Evolutionary conservation across 208 protist species (phyloP).

Genomic region (Lotmaria passim): DNA sequence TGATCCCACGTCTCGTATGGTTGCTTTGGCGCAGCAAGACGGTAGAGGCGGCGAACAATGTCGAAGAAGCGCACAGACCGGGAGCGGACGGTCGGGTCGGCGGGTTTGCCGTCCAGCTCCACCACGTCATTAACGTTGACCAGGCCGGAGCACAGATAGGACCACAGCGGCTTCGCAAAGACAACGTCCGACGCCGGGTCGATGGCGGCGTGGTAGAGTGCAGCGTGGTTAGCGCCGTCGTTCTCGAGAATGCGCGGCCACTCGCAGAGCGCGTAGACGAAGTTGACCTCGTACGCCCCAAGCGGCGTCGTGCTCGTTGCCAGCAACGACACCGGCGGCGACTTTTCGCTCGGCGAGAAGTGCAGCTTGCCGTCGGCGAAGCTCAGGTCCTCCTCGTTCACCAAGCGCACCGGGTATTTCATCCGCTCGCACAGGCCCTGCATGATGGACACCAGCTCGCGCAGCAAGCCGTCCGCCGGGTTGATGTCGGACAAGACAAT

Average conservation of each 20-base stretch:
- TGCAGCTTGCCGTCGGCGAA: slow-evolving; percentile 50
- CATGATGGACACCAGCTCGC: slow-evolving; percentile 44
- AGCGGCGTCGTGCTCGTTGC: slow-evolving; percentile 13
- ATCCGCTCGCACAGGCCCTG: slow-evolving; percentile 45
- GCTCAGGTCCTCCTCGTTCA: slow-evolving; percentile 53
- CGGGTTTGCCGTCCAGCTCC: slow-evolving; percentile 4
- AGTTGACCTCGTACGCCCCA: slow-evolving; percentile 50
- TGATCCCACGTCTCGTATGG: slow-evolving; percentile 56
- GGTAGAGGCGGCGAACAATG: slow-evolving; percentile 57
- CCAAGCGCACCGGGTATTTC: slow-evolving; percentile 61
- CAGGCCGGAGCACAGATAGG: slow-evolving; percentile 55
- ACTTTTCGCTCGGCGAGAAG: slow-evolving; percentile 16
- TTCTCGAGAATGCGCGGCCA: slow-evolving; percentile 60
- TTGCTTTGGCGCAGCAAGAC: slow-evolving; percentile 56
- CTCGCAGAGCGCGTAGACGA: slow-evolving; percentile 58
- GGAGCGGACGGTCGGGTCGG: slow-evolving; percentile 9
- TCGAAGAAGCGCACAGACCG: slow-evolving; percentile 61
- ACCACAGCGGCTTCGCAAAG: slow-evolving; percentile 80
- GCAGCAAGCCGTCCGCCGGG: slow-evolving; percentile 36
- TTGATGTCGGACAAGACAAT: slow-evolving; percentile 42
- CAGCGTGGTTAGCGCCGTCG: slow-evolving; percentile 31
- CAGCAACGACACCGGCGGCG: slow-evolving; percentile 18
- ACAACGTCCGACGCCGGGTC: slow-evolving; percentile 61
- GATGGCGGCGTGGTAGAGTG: slow-evolving; percentile 60
- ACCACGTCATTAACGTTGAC: slow-evolving; percentile 33